Base-by-base conservation (phyloP, 2,329 filamentous ascomycete species). In the Xylariaceae sp. region DNA sequence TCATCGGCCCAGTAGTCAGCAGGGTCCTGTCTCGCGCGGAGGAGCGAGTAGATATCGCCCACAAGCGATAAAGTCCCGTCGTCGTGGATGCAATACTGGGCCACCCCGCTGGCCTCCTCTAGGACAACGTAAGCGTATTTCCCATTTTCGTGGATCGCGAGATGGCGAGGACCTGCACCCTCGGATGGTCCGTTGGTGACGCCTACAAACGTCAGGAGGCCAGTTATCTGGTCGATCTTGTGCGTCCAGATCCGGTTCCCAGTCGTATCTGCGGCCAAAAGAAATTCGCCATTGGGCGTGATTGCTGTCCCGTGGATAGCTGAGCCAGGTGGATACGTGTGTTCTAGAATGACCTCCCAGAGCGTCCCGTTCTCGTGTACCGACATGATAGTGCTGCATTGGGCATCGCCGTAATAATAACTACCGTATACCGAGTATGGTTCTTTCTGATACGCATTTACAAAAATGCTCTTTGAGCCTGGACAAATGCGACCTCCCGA, bases 221-320 rank as follows among this genome's bases (percentile, higher is more conserved):
- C 65, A 3, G 60, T 62, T 5, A 7, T 19, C 7, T 5, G 21
- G 40, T 63, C 58, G 48, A 67, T 59, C 6, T 12, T 40, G 47
- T 70, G 69, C 13, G 66, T 64, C 68, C 66, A 70, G 30, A 71
- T 71, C 51, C 73, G 72, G 63, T 78, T 76, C 47, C 71, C 74
- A 22, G 65, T 66, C 58, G 76, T 71, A 58, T 78, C 76, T 18
- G 76, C 75, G 10, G 75, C 77, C 63, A 77, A 76, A 15, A 79
- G 63, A 58, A 74, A 75, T 41, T 69, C 67, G 51, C 72, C 71
- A 22, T 70, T 70, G 3, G 70, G 68, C 54, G 75, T 74, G 53
- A 78, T 74, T 18, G 76, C 74, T 63, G 74, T 73, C 49, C 76
- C 76, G 60, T 79, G 76, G 36, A 79, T 72, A 34, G 72, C 74